phyloP scores from a whole-genome alignment of 2,329 filamentous ascomycete genomes.

The Colletotrichum echinochloae region DNA sequence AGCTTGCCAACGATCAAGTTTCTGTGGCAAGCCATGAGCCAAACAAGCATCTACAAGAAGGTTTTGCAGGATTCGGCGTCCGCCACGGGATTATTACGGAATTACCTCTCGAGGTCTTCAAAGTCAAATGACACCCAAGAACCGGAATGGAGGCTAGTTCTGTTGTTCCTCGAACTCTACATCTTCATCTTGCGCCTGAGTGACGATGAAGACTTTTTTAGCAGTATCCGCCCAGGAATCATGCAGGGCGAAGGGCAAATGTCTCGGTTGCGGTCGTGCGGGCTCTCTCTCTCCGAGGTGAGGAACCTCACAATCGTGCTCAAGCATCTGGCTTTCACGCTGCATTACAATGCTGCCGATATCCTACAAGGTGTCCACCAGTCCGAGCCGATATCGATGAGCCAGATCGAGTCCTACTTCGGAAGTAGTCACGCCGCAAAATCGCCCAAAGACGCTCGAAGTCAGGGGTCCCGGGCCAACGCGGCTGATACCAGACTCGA shows the following conservation, averaged over 20 bases:
- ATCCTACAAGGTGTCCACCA: slow-evolving; percentile 50
- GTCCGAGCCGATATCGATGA: slow-evolving; percentile 26
- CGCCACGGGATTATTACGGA: slow-evolving; percentile 46
- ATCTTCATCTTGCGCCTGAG: slow-evolving; percentile 92
- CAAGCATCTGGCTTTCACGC: slow-evolving; percentile 89
- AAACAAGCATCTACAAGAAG: slow-evolving; percentile 50
- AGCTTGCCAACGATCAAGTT: slow-evolving; percentile 78
- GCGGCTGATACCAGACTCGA: slow-evolving; percentile 62
- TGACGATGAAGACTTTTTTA: slow-evolving; percentile 96
- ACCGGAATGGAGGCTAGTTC: slow-evolving; percentile 87
- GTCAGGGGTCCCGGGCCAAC: slow-evolving; percentile 3
- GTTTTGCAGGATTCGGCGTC: slow-evolving; percentile 35
- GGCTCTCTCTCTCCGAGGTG: slow-evolving; percentile 78
- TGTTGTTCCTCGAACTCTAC: slow-evolving; percentile 94
- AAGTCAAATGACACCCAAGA: slow-evolving; percentile 51
- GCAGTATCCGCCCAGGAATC: slow-evolving; percentile 60
- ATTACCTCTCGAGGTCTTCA: slow-evolving; percentile 42
- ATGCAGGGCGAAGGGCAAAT: slow-evolving; percentile 50
- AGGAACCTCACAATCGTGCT: slow-evolving; percentile 83
- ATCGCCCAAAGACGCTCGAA: slow-evolving; percentile 16
- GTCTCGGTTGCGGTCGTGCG: slow-evolving; percentile 69
- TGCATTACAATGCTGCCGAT: slow-evolving; percentile 86
- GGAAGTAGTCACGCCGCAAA: slow-evolving; percentile 16
- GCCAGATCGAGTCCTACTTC: slow-evolving; percentile 38
- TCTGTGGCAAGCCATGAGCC: slow-evolving; percentile 77